These are phyloP conservation scores for Nematodospora valgi DNA, from an alignment of 805 yeast species.

Conservation along the genomic window DNA sequence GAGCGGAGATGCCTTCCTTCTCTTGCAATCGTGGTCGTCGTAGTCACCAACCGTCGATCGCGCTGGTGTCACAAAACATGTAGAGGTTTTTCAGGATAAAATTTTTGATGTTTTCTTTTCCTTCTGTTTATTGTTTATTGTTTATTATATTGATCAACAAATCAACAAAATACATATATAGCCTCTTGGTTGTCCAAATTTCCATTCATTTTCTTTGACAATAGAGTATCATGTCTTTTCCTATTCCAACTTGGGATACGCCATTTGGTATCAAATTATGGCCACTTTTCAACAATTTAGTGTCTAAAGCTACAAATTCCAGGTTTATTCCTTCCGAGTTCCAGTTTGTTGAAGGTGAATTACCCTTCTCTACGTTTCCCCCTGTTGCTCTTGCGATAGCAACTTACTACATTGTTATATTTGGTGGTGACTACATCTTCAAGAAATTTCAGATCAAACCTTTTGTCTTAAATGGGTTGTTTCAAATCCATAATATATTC, in stretches of 20 bases:
- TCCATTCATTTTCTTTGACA: too few species aligned
- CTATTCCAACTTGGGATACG: slow-evolving; percentile 34
- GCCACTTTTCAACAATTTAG: slow-evolving; percentile 52
- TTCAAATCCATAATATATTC: slow-evolving; percentile 81
- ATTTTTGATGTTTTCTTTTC: too few species aligned
- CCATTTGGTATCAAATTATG: slow-evolving; percentile 63
- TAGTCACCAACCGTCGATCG: too few species aligned
- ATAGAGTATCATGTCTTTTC: slow-evolving; percentile 2
- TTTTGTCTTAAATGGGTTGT: slow-evolving; percentile 69
- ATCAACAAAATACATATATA: too few species aligned
- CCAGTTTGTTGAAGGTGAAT: slow-evolving; percentile 58
- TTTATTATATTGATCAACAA: too few species aligned
- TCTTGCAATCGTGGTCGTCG: too few species aligned
- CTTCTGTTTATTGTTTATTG: too few species aligned
- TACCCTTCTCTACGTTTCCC: slow-evolving; percentile 64
- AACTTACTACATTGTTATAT: slow-evolving; percentile 38
- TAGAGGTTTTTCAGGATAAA: too few species aligned
- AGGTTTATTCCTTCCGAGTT: slow-evolving; percentile 45
- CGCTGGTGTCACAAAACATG: too few species aligned
- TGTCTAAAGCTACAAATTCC: neutral
- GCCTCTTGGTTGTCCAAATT: too few species aligned
- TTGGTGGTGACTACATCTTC: slow-evolving; percentile 73
- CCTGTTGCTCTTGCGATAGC: slow-evolving; percentile 46
- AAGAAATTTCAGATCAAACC: slow-evolving; percentile 52
- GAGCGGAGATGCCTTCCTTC: too few species aligned